phyloP scores from a whole-genome alignment of 345 rosid species.

The Moricandia moricandioides region DNA sequence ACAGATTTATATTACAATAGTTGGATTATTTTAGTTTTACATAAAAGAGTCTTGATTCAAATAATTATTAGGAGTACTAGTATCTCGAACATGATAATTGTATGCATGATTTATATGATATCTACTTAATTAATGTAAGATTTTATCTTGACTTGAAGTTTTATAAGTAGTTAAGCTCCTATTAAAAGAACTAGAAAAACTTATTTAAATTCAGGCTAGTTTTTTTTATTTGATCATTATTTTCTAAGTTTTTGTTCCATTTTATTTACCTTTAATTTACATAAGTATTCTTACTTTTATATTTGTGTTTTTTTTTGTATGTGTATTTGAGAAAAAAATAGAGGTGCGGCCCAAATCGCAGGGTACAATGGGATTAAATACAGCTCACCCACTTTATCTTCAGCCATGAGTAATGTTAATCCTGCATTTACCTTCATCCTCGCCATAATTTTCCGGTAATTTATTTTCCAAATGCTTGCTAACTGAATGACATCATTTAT shows the following conservation, averaged over 20 bases:
- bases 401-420: conserved; percentile 33
- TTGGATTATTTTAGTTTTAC: background rate
- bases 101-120: background rate
- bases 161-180: background rate
- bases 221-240: background rate
- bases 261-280: background rate
- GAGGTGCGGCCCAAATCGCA: conserved; percentile 13
- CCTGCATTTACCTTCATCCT: conserved; percentile 39
- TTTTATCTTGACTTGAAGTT: background rate
- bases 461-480: background rate
- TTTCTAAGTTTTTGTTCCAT: background rate
- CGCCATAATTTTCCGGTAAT: conserved; percentile 35
- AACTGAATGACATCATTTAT: background rate
- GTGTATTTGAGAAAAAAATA: conserved; percentile 1
- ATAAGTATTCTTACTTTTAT: background rate
- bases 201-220: background rate
- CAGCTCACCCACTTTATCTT: conserved; percentile 35
- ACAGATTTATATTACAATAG: background rate
- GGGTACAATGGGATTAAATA: conserved; percentile 36
- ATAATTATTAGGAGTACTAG: no score
- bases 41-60: background rate
- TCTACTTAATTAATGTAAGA: background rate
- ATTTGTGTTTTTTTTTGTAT: background rate
- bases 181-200: background rate
- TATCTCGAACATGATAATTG: background rate